Evolutionary conservation across 805 yeast species (phyloP), one percentile per base, ranked within the genome.

Genomic region (Candida adriatica): DNA sequence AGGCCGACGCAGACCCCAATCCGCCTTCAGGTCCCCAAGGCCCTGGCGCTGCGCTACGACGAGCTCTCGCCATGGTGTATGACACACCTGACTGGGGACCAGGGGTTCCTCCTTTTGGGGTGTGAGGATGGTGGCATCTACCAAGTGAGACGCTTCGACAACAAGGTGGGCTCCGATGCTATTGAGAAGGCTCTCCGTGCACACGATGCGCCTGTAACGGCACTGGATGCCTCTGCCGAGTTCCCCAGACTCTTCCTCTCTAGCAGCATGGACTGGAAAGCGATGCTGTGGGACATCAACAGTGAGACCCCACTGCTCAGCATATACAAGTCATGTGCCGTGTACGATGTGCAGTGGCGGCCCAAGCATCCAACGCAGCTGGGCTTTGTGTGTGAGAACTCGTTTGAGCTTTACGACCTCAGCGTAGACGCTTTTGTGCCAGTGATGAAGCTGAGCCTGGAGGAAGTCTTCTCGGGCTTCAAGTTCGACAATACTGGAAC

Each of bases 91-190:
- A 26, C 18, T 13, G 33, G 39, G 15, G 48, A 51, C 15, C 34
- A 38, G 18, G 49, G 51, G 8, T 42, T 35, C 18, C 8, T 55
- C 4, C 11, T 56, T 1, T 39, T 53, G 6, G 64, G 62, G 1
- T 37, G 55, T 26, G 59, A 54, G 31, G 59, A 56, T 38, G 64
- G 64, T 4, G 38, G 42, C 16, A 45, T 58, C n/a, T 56, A 53
- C 41, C 39, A 47, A 14, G 40, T 58, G 5, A 44, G 41, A 23
- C 41, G 51, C 18, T 51, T 47, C 30, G 51, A 51, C 23, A 42
- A 37, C 16, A 45, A 33, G 30, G 34, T 37, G 4, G 36, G 33
- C 14, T 16, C 43, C 1, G 37, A 36, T 6, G 23, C 35, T n/a
- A 37, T 45, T 23, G 49, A 45, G 3, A 27, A 27, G n/a, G 37